Percentiles rank a stretch among this genome's conserved stretches.
Evolutionary conservation across 78 protist genomes (phyloP).

Genomic region (Dictyostelium brefeldianum): DNA sequence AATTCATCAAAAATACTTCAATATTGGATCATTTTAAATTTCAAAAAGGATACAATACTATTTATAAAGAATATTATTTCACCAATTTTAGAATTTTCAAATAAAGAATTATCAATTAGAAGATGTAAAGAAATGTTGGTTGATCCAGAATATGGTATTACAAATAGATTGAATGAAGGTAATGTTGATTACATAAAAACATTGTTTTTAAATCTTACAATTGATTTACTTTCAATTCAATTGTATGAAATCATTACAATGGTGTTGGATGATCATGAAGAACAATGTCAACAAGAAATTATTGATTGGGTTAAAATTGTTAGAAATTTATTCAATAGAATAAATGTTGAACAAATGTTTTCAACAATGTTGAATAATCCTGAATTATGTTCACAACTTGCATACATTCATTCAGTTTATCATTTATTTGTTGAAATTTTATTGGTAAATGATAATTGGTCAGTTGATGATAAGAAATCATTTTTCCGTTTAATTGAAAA

Average conservation of each 20-base stretch:
- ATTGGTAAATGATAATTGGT: neutral
- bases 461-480: neutral
- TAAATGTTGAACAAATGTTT: neutral
- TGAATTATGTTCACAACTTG: neutral
- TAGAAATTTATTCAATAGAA: constrained; percentile 16
- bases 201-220: neutral
- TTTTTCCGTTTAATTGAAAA: neutral
- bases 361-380: neutral
- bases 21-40: constrained; percentile 4
- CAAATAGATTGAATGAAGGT: neutral
- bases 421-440: neutral
- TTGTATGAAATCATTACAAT: neutral
- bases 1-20: neutral
- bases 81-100: neutral
- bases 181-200: neutral
- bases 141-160: neutral
- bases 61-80: constrained; percentile 1
- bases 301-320: constrained; percentile 6
- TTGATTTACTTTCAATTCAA: neutral
- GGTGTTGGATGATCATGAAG: too few species aligned
- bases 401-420: neutral
- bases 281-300: neutral
- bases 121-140: neutral
- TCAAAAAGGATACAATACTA: neutral
- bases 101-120: neutral